Percentiles rank a stretch among this genome's conserved stretches.
Evolutionary conservation across 1,139 yeast species (phyloP).

Genomic region (Yamadazyma dendronema): DNA sequence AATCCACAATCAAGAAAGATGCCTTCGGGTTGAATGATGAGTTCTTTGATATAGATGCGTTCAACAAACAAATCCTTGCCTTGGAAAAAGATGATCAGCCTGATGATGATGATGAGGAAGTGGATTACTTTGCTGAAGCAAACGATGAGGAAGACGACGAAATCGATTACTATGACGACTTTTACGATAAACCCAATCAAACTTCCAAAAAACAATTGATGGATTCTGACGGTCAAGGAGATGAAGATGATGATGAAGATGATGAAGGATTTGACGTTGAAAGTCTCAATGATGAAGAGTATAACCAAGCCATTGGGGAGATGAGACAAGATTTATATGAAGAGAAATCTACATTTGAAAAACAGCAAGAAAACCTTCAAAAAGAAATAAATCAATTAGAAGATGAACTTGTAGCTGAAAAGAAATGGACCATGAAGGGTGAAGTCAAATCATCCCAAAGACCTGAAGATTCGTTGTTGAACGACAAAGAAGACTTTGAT

Average conservation of each 20-base stretch:
- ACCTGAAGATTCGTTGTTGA: slow-evolving; percentile 73
- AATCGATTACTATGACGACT: slow-evolving; percentile 70
- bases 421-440: slow-evolving; percentile 93
- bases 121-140: slow-evolving; percentile 60
- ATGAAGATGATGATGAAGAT: slow-evolving; percentile 33
- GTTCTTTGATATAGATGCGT: slow-evolving; percentile 82
- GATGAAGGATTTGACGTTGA: slow-evolving; percentile 25
- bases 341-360: slow-evolving; percentile 74
- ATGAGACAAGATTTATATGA: slow-evolving; percentile 58
- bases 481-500: slow-evolving; percentile 40
- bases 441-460: slow-evolving; percentile 82
- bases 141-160: slow-evolving; percentile 66
- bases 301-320: slow-evolving; percentile 53
- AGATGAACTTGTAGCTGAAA: slow-evolving; percentile 83
- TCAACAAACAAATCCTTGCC: slow-evolving; percentile 75
- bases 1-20: slow-evolving; percentile 34
- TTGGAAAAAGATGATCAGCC: slow-evolving; percentile 59
- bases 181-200: slow-evolving; percentile 53
- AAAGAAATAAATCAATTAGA: slow-evolving; percentile 77
- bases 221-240: slow-evolving; percentile 21
- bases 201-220: slow-evolving; percentile 16
- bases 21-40: slow-evolving; percentile 76
- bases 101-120: slow-evolving; percentile 46
- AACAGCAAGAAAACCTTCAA: slow-evolving; percentile 74
- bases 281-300: slow-evolving; percentile 42